These are phyloP conservation scores for Hemileccinum impolitum DNA, from an alignment of 768 basidiomycete species.

Conservation along the genomic window DNA sequence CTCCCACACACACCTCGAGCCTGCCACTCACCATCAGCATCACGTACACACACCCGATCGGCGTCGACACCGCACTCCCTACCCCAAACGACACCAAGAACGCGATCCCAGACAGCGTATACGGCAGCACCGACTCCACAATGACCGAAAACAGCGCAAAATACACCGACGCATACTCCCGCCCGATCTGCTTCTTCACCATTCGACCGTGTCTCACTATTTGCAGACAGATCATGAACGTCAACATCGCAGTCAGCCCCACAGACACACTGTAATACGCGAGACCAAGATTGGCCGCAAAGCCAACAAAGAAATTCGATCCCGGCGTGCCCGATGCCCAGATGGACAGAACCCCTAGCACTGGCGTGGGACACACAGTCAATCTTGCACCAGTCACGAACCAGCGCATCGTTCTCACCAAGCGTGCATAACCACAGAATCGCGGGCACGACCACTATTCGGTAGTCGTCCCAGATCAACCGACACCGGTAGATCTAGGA, in stretches of 20 bases:
- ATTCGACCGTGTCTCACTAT: conserved; percentile 11
- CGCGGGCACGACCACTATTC: conserved; percentile 16
- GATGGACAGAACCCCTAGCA: conserved; percentile 15
- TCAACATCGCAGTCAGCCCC: conserved; percentile 20
- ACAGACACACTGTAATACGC: conserved; percentile 21
- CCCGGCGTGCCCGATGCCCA: conserved; percentile 16
- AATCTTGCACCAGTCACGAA: not conserved
- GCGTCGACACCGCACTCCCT: conserved; percentile 11
- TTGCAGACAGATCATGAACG: conserved; percentile 17
- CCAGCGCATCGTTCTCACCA: conserved; percentile 13
- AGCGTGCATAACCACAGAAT: conserved; percentile 24
- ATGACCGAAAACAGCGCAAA: conserved; percentile 14
- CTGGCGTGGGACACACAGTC: conserved; percentile 8
- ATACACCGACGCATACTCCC: conserved; percentile 19
- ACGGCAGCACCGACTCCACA: conserved; percentile 27
- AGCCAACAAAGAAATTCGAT: conserved; percentile 16
- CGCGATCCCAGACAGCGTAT: conserved; percentile 22
- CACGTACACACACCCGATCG: conserved; percentile 20
- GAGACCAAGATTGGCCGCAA: conserved; percentile 14
- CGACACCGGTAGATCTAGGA: conserved; percentile 38
- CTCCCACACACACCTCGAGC: too few relatives aligned
- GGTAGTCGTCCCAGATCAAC: conserved; percentile 28
- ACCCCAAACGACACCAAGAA: conserved; percentile 23
- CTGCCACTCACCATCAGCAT: conserved; percentile 21
- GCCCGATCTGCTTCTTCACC: conserved; percentile 15